A percentile compares a stretch with the other conserved stretches of the same genome.
Evolutionary conservation across 164 flowering plant genomes (phyloP).

Genomic region (Vitis riparia): DNA sequence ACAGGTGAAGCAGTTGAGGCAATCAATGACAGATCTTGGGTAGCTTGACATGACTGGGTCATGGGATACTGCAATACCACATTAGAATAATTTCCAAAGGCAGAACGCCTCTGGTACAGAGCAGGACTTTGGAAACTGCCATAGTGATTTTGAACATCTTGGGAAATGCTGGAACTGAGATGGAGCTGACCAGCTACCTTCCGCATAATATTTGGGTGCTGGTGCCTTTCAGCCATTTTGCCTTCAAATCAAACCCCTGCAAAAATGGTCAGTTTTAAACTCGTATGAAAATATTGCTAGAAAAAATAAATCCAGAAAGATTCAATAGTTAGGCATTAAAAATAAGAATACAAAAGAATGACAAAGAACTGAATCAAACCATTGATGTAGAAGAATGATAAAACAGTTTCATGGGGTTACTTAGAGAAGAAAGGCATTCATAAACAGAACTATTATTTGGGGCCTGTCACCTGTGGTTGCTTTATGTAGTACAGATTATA

Average conservation of each 20-base stretch:
- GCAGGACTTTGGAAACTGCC: slow-evolving; percentile 40
- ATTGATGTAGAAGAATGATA: too few species aligned
- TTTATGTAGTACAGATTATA: too few species aligned
- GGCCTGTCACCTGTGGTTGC: too few species aligned
- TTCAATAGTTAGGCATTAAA: too few species aligned
- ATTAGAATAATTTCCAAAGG: slow-evolving; percentile 42
- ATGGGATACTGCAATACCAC: slow-evolving; percentile 51
- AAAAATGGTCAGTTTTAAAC: too few species aligned
- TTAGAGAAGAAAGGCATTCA: too few species aligned
- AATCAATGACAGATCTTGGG: slow-evolving; percentile 33
- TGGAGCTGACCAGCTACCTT: slow-evolving; percentile 54
- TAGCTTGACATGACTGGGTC: slow-evolving; percentile 24
- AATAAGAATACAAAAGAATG: too few species aligned
- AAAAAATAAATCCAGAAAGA: too few species aligned
- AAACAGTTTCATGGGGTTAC: too few species aligned
- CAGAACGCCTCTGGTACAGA: slow-evolving; percentile 30
- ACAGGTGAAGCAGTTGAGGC: slow-evolving; percentile 45
- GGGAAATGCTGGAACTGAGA: slow-evolving; percentile 40
- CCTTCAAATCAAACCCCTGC: not conserved
- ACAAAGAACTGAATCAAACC: too few species aligned
- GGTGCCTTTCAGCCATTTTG: slow-evolving; percentile 49
- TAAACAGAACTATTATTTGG: too few species aligned
- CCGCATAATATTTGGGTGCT: slow-evolving; percentile 44
- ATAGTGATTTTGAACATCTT: slow-evolving; percentile 28
- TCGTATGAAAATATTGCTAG: too few species aligned